These are phyloP conservation scores for Dioscorea cayenensis DNA, from an alignment of 116 monocot species.

Conservation along the genomic window DNA sequence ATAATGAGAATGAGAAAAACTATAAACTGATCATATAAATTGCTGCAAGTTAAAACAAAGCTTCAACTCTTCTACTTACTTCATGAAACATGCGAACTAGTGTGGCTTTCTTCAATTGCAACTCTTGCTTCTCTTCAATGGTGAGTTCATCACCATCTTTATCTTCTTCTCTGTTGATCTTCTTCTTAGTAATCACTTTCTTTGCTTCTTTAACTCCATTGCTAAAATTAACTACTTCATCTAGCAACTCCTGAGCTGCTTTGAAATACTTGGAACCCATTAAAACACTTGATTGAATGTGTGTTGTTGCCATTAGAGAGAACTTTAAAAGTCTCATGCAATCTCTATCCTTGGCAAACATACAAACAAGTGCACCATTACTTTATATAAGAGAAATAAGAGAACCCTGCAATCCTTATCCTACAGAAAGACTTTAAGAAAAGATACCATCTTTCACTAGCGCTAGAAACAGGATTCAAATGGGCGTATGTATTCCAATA, in stretches of 20 bases:
- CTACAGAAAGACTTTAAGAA: not conserved
- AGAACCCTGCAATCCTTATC: not conserved
- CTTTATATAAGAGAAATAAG: not conserved
- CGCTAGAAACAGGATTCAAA: not conserved
- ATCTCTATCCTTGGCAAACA: no score
- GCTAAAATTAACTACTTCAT: slow-evolving; percentile 1
- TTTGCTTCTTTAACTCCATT: not conserved
- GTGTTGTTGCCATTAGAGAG: no score
- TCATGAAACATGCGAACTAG: slow-evolving; percentile 40
- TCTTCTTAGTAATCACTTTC: not conserved
- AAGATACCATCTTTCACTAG: slow-evolving; percentile 1
- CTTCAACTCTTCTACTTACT: slow-evolving; percentile 5
- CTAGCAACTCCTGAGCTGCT: slow-evolving; percentile 4
- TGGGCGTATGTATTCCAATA: no score
- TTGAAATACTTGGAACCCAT: not conserved
- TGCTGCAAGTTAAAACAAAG: no score
- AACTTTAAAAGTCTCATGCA: no score
- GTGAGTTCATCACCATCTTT: slow-evolving; percentile 8
- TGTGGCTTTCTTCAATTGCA: slow-evolving; percentile 47
- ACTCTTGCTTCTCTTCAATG: slow-evolving; percentile 37
- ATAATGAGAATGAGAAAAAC: not conserved
- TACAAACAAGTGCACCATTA: not conserved
- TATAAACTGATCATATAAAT: not conserved
- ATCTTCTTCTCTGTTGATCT: not conserved
- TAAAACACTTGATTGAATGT: not conserved